These are phyloP conservation scores for Emergomyces africanus DNA, from an alignment of 2,329 filamentous ascomycete species.

Conservation along the genomic window DNA sequence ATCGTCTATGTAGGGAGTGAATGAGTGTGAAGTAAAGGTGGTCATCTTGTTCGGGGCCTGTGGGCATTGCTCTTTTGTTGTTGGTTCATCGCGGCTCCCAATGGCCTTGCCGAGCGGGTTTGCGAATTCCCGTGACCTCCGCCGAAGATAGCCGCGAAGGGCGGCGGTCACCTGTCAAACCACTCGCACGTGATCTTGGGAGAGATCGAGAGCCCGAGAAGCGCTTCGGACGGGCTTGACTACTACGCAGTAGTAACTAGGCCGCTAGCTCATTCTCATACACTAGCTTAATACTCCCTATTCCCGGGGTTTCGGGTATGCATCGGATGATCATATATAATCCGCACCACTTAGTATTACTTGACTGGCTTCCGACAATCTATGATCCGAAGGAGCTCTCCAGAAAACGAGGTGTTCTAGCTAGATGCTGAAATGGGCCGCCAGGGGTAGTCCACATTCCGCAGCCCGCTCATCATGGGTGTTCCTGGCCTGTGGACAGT, in stretches of 20 bases:
- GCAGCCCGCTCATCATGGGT: conserved; percentile 52
- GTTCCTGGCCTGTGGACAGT: conserved; percentile 97
- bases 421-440: neutral
- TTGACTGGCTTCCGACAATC: neutral
- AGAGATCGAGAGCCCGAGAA: no score
- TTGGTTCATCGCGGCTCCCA: neutral
- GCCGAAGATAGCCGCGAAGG: conserved; percentile 1
- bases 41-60: neutral
- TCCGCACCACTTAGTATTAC: neutral
- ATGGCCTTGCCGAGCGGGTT: neutral
- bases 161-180: no score
- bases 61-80: neutral
- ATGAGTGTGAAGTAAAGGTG: neutral
- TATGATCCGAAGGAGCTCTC: neutral
- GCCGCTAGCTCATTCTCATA: no score
- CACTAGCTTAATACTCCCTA: neutral
- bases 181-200: no score
- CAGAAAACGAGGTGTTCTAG: neutral
- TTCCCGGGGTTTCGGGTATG: neutral
- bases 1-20: neutral
- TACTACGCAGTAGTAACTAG: no score
- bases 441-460: neutral
- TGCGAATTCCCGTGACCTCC: neutral
- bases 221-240: no score
- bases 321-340: neutral